Percentiles rank a stretch among this genome's conserved stretches.
Evolutionary conservation across 1,284 basidiomycete genomes (phyloP).

Genomic region (Rhodotorula sp.): DNA sequence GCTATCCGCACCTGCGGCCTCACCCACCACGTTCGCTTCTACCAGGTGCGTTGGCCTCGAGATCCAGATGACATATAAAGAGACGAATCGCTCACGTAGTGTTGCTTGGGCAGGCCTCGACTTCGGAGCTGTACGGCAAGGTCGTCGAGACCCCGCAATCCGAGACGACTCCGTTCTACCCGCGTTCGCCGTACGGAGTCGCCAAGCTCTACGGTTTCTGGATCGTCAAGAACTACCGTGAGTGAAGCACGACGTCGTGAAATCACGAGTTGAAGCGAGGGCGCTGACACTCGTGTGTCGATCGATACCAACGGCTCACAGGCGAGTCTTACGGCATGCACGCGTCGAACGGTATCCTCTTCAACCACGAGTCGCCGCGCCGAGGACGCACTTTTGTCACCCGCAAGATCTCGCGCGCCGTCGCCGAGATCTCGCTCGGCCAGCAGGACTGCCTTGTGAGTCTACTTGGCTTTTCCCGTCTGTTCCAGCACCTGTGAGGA

Average conservation of each 20-base stretch:
- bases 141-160: conserved; percentile 86
- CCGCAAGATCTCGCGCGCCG: conserved; percentile 84
- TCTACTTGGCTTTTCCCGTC: not conserved
- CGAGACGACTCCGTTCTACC: conserved; percentile 91
- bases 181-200: conserved; percentile 84
- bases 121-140: conserved; percentile 89
- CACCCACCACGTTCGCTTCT: conserved; percentile 80
- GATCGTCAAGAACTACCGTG: conserved; percentile 82
- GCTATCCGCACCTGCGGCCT: conserved; percentile 88
- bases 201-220: conserved; percentile 67
- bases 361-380: conserved; percentile 92
- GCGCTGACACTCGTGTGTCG: too few relatives aligned
- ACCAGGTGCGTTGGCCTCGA: conserved; percentile 49
- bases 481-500: accelerated
- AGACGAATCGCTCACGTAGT: not conserved
- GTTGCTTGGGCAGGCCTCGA: conserved; percentile 67
- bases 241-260: not conserved
- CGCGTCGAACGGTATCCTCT: conserved; percentile 60
- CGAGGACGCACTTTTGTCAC: conserved; percentile 90
- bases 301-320: not conserved
- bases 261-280: too few relatives aligned
- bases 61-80: accelerated
- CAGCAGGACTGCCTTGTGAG: conserved; percentile 71
- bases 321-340: conserved; percentile 84
- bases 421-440: conserved; percentile 79